A percentile compares a stretch with the other conserved stretches of the same genome.
Conservation (phyloP, 768 basidiomycete genomes). For the Serpula lacrymans region DNA sequence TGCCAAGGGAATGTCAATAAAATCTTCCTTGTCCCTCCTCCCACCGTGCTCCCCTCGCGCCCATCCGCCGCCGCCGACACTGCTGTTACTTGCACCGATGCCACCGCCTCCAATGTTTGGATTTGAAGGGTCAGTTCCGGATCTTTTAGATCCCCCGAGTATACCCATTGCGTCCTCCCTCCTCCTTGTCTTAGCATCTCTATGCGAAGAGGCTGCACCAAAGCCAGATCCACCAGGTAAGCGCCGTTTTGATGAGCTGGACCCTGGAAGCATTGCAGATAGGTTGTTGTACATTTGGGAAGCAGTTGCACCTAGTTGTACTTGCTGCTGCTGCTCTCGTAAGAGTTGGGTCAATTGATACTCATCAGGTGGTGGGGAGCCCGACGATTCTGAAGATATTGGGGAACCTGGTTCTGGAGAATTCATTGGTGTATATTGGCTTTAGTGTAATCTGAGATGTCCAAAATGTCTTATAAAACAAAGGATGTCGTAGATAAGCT, state of each 20-base stretch:
- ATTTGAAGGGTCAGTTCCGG: conserved; percentile 19
- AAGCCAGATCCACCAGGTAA: conserved; percentile 46
- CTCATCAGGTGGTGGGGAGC: conserved; percentile 34
- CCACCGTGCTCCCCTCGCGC: conserved; percentile 33
- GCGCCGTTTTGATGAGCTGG: conserved; percentile 46
- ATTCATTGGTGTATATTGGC: conserved; percentile 19
- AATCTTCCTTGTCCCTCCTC: conserved; percentile 56
- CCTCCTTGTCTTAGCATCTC: conserved; percentile 50
- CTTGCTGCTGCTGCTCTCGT: conserved; percentile 29
- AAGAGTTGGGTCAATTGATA: conserved; percentile 19
- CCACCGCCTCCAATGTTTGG: conserved; percentile 7
- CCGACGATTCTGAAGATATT: conserved; percentile 35
- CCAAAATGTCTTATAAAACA: too few species aligned
- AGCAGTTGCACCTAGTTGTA: conserved; percentile 12
- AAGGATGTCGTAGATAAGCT: too few species aligned
- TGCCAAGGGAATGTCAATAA: conserved; percentile 46
- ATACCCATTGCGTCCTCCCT: conserved; percentile 38
- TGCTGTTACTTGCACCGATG: conserved; percentile 12
- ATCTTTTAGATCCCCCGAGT: conserved; percentile 18
- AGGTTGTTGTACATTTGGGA: conserved; percentile 15
- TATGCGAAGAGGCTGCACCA: conserved; percentile 37
- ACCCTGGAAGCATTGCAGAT: conserved; percentile 16
- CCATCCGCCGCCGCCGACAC: conserved; percentile 21
- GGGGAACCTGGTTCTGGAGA: conserved; percentile 36
- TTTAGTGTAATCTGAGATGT: too few species aligned